A percentile compares a stretch with the other conserved stretches of the same genome.
These are phyloP conservation scores for Penicillium sp. DNA, from an alignment of 2,329 filamentous ascomycete species.

Conservation along the genomic window DNA sequence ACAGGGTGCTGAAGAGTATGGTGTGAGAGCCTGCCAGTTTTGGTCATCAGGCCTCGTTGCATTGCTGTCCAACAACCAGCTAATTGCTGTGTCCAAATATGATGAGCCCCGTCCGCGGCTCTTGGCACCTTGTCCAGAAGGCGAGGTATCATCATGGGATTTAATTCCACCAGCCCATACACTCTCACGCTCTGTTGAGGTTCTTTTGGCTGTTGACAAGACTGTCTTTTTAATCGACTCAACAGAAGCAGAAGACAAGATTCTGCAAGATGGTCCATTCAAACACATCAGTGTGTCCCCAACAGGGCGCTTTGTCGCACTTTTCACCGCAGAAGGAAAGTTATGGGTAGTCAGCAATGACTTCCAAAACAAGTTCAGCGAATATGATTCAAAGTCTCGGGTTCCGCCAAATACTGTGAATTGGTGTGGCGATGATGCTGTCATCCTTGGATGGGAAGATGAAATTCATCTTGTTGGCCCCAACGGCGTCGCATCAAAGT, in stretches of 20 bases:
- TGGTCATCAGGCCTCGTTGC: conserved; percentile 92
- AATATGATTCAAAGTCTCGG: conserved; percentile 84
- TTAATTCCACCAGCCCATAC: conserved; percentile 85
- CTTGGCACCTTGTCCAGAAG: conserved; percentile 72
- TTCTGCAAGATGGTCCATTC: conserved; percentile 89
- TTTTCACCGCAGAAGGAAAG: conserved; percentile 81
- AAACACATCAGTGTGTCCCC: conserved; percentile 87
- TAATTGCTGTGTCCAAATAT: conserved; percentile 85
- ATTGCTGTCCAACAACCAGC: conserved; percentile 78
- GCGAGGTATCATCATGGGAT: conserved; percentile 81
- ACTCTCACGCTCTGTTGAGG: conserved; percentile 88
- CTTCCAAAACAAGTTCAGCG: conserved; percentile 86
- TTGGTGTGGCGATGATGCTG: conserved; percentile 95
- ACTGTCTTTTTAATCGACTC: conserved; percentile 87
- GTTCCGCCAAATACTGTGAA: conserved; percentile 83
- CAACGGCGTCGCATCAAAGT: conserved; percentile 68
- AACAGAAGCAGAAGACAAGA: conserved; percentile 84
- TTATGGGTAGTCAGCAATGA: conserved; percentile 93
- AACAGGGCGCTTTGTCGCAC: conserved; percentile 80
- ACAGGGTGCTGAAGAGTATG: conserved; percentile 76
- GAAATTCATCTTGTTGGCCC: conserved; percentile 93
- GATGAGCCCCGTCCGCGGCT: conserved; percentile 83
- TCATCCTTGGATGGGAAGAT: conserved; percentile 94
- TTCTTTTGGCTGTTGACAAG: conserved; percentile 76
- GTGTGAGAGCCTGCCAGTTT: conserved; percentile 86